Percentiles rank a stretch among this genome's conserved stretches.
Evolutionary conservation across 371 early-diverging fungal species (phyloP).

Genomic region (Batkoa obscura): DNA sequence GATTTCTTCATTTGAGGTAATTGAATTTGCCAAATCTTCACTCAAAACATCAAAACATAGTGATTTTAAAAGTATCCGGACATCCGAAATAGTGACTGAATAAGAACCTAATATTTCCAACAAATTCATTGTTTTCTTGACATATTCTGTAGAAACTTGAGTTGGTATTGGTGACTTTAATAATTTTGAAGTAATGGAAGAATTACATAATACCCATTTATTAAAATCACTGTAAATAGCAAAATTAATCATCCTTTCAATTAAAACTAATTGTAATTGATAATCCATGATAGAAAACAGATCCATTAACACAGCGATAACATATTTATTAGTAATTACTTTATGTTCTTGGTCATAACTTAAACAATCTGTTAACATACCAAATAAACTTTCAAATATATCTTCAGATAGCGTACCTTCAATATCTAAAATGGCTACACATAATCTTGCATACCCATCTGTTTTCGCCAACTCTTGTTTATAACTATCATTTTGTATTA

Average conservation of each 20-base stretch:
- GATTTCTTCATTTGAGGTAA: not conserved
- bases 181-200: conserved; percentile 5
- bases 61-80: conserved; percentile 9
- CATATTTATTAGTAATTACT: conserved; percentile 2
- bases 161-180: conserved; percentile 3
- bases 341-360: not conserved
- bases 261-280: conserved; percentile 4
- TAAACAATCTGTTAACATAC: conserved; percentile 1
- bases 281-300: conserved; percentile 8
- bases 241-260: conserved; percentile 9
- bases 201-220: conserved; percentile 10
- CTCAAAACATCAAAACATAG: conserved; percentile 9
- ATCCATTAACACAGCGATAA: conserved; percentile 6
- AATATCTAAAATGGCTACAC: not conserved
- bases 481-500: not conserved
- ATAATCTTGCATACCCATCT: conserved; percentile 2
- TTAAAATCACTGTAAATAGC: conserved; percentile 10
- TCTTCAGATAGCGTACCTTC: not conserved
- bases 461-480: not conserved
- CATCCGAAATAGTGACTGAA: conserved; percentile 10
- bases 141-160: not conserved
- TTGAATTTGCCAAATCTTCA: not conserved
- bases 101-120: conserved; percentile 10
- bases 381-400: conserved; percentile 2
- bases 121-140: conserved; percentile 7